These are phyloP conservation scores for Phylloporus rhodoxanthus DNA, from an alignment of 768 basidiomycete genomes.

Conservation along the genomic window DNA sequence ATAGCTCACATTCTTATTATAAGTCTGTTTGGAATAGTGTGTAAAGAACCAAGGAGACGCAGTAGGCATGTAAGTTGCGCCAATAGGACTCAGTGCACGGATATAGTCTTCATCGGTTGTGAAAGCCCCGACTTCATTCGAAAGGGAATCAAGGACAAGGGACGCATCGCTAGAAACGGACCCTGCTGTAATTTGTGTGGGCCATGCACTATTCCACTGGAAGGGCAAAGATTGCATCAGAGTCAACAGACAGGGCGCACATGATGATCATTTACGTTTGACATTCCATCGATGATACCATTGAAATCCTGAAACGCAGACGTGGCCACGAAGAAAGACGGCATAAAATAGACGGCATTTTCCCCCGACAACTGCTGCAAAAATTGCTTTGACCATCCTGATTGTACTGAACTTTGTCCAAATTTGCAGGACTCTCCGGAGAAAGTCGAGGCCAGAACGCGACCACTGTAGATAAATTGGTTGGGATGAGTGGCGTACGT, in stretches of 20 bases:
- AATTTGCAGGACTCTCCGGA: slow-evolving; percentile 65
- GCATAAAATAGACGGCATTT: slow-evolving; percentile 54
- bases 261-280: slow-evolving; percentile 47
- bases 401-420: slow-evolving; percentile 44
- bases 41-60: slow-evolving; percentile 79
- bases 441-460: slow-evolving; percentile 64
- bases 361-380: slow-evolving; percentile 41
- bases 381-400: slow-evolving; percentile 58
- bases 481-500: slow-evolving; percentile 52
- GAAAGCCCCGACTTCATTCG: slow-evolving; percentile 39
- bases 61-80: slow-evolving; percentile 41
- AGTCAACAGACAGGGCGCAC: slow-evolving; percentile 5
- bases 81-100: slow-evolving; percentile 32
- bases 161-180: slow-evolving; percentile 4
- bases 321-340: slow-evolving; percentile 63
- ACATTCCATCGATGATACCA: slow-evolving; percentile 51
- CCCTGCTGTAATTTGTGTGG: slow-evolving; percentile 45
- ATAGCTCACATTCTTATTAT: slow-evolving; percentile 65
- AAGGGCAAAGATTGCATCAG: slow-evolving; percentile 6
- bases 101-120: slow-evolving; percentile 54
- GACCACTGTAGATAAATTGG: slow-evolving; percentile 44
- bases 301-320: slow-evolving; percentile 40
- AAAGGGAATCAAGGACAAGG: slow-evolving; percentile 25
- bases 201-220: slow-evolving; percentile 82
- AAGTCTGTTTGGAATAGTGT: slow-evolving; percentile 60